A percentile compares a stretch with the other conserved stretches of the same genome.
phyloP scores from a whole-genome alignment of 2,329 filamentous ascomycete species.

The Leptosphaerulina australis region DNA sequence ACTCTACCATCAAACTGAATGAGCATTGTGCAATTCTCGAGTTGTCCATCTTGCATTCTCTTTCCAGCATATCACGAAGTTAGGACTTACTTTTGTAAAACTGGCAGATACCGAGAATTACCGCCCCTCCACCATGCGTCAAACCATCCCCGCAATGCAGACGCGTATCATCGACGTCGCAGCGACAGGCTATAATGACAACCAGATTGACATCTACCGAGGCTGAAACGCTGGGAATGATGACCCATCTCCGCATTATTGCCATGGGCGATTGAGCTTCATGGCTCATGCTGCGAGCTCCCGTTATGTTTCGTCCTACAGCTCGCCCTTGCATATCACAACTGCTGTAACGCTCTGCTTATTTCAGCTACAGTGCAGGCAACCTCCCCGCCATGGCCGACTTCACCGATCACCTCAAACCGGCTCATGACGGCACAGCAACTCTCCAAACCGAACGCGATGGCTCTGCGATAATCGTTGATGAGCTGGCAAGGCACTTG shows the following conservation, averaged over 20 bases:
- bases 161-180: conserved; percentile 5
- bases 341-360: conserved; percentile 12
- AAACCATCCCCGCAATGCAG: conserved; percentile 11
- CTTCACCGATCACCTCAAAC: conserved; percentile 58
- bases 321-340: conserved; percentile 9
- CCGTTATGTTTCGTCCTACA: conserved; percentile 4
- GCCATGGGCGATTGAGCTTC: conserved; percentile 2
- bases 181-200: neutral
- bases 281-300: conserved; percentile 11
- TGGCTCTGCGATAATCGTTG: conserved; percentile 52
- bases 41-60: too few relatives aligned
- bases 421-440: conserved; percentile 54
- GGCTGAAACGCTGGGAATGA: conserved; percentile 13
- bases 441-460: conserved; percentile 55
- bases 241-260: conserved; percentile 17
- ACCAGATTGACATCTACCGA: conserved; percentile 15
- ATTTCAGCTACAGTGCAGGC: conserved; percentile 13
- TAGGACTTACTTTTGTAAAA: neutral
- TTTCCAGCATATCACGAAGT: neutral
- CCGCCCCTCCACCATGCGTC: conserved; percentile 5
- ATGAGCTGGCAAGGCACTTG: conserved; percentile 56
- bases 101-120: conserved; percentile 4
- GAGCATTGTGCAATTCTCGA: neutral
- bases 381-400: conserved; percentile 49
- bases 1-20: neutral